Percentiles rank a stretch among this genome's conserved stretches.
phyloP scores from a whole-genome alignment of 2,329 filamentous ascomycete genomes.

The Whalleya microplaca region DNA sequence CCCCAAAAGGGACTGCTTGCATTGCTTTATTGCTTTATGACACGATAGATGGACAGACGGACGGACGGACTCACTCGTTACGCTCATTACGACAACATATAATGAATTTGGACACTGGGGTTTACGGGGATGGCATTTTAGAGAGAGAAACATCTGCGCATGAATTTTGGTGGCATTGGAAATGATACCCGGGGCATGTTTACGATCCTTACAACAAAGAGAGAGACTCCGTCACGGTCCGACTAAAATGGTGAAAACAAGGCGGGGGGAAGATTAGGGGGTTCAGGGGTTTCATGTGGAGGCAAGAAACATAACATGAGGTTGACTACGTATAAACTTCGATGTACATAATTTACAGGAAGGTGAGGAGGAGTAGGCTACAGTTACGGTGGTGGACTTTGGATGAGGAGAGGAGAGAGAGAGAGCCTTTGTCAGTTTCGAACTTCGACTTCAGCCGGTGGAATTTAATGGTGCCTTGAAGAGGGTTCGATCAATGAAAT shows the following conservation, averaged over 20 bases:
- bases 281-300: not conserved
- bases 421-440: not conserved
- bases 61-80: conserved; percentile 9
- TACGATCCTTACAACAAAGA: conserved; percentile 18
- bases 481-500: not conserved
- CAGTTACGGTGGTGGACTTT: not conserved
- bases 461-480: not conserved
- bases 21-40: conserved; percentile 1
- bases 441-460: not conserved
- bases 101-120: conserved; percentile 6
- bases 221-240: not conserved
- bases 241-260: not conserved
- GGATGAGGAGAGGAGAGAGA: not conserved
- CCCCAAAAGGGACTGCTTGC: not conserved
- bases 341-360: conserved; percentile 17
- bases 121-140: conserved; percentile 4
- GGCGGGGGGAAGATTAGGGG: no score
- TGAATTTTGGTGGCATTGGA: not conserved
- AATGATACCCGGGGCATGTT: conserved; percentile 12
- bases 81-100: not conserved
- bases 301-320: conserved; percentile 1
- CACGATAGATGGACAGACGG: not conserved
- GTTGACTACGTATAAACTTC: conserved; percentile 17
- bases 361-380: not conserved
- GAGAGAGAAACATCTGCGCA: conserved; percentile 5